A percentile compares a stretch with the other conserved stretches of the same genome.
phyloP scores from a whole-genome alignment of 2,329 filamentous ascomycete genomes.

The Alternaria alternata region DNA sequence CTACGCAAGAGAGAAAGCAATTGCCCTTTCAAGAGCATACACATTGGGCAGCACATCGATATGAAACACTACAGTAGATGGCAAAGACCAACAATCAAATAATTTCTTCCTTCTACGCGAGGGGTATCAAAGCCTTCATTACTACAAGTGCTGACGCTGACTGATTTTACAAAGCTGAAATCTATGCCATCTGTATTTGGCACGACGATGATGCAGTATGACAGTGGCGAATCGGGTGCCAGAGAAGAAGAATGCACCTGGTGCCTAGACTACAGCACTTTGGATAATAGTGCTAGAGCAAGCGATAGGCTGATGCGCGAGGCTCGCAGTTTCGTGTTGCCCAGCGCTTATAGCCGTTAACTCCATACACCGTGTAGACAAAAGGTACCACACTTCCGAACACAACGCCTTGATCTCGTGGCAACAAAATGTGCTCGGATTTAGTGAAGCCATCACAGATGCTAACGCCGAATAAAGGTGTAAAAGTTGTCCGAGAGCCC shows the following conservation, averaged over 20 bases:
- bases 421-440: background rate
- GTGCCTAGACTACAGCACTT: background rate
- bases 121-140: background rate
- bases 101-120: background rate
- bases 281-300: background rate
- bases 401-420: background rate
- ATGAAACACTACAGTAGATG: background rate
- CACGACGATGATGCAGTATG: background rate
- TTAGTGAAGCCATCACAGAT: background rate
- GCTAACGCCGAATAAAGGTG: background rate
- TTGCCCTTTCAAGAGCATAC: background rate
- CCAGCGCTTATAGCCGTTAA: slow-evolving; percentile 2
- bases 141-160: slow-evolving; percentile 3
- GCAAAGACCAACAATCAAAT: background rate
- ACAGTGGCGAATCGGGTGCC: background rate
- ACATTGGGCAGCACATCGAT: background rate
- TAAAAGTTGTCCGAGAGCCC: background rate
- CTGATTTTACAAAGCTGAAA: background rate
- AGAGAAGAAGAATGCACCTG: background rate
- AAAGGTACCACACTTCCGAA: background rate
- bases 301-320: background rate
- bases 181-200: background rate
- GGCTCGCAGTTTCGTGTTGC: background rate
- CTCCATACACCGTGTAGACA: slow-evolving; percentile 1
- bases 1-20: background rate